Evolutionary conservation across 768 basidiomycete genomes (phyloP), one percentile per base, ranked within the genome.

Genomic region (Mycena metata): DNA sequence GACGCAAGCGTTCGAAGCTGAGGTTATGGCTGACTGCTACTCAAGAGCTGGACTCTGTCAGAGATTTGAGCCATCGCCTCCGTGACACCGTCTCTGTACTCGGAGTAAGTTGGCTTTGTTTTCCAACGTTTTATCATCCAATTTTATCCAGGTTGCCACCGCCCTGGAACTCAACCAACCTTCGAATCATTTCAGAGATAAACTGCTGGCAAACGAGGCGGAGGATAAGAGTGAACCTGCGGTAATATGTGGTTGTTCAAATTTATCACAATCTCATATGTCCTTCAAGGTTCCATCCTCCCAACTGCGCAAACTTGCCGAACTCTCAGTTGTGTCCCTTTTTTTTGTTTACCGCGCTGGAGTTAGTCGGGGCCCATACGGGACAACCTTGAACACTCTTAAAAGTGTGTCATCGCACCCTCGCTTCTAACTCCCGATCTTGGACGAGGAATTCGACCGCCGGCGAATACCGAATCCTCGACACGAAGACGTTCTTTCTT

Each of bases 281-380:
- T 30, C 12, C 15, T 17, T 8, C 24, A 23, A 50, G 49, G 49
- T 30, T 12, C 49, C 24, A 15, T 26, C 49, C 3, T 30, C 5
- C 12, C 49, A 50, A 50, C 23, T 17, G 15, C 11, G 24, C 49
- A 50, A 50, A 26, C 24, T 13, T 26, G 24, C 15, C 49, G 24
- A 30, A 50, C 24, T 50, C 15, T 24, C 24, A 26, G 24, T 50
- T 24, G 26, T n/a, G 10, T 50, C 11, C 23, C 49, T 13, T 50
- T 50, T 50, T 36, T 50, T 50, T 50, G 24, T 50, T 50, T 50
- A 50, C 49, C 49, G 49, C 49, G 49, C 49, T 50, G 49, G 49
- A 50, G 49, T 26, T 50, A 50, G 12, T 30, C n/a, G n/a, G n/a
- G n/a, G n/a, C n/a, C n/a, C n/a, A n/a, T n/a, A n/a, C n/a, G n/a